Evolutionary conservation across 371 early-diverging fungal species (phyloP), one percentile per base, ranked within the genome.

Genomic region (Mucor irregularis): DNA sequence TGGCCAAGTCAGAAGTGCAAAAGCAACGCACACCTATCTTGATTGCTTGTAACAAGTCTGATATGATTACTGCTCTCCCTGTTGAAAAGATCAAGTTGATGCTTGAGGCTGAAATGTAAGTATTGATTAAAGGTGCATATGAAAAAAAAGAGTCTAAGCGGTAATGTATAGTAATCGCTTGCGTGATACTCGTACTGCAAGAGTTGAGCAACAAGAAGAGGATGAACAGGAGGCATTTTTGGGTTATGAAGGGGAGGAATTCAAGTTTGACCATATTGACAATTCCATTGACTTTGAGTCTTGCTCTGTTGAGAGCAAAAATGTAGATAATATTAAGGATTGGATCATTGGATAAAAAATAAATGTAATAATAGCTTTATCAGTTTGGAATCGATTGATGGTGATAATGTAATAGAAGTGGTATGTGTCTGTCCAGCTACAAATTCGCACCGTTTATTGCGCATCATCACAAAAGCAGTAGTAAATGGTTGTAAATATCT

Each of bases 21-120:
- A 69, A 78, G 11, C 63, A 75, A 10, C 78, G 77, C 28, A 80
- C 85, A 1, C 86, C 89, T 3, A 58, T 93, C 4, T 62, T 91
- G 42, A 77, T 95, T 33, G 78, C 89, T 16, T 93, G 93, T 70
- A 94, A 95, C 71, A 94, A 94, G 73, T 73, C 80, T 30, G 95
- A 95, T 61, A 69, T 87, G 61, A 62, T 90, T 47, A 74, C 88
- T 31, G 87, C 93, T 3, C 66, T 87, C 46, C 76, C 85, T 26
- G 78, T 68, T 17, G 83, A 83, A 25, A 85, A 83, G 31, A 82
- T 92, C 33, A 74, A 84, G 61, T 42, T 66, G 4, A 40, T 84
- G 39, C 66, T 95, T 21, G 94, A 93, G 60, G 64, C 59, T 24
- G 94, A 95, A 71, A 85, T 95, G 87, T 90, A 82, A 61, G 76